Percentiles rank a stretch among this genome's conserved stretches.
Conservation (phyloP, 2,329 filamentous ascomycete genomes). For the Epicoccum sorghinum region DNA sequence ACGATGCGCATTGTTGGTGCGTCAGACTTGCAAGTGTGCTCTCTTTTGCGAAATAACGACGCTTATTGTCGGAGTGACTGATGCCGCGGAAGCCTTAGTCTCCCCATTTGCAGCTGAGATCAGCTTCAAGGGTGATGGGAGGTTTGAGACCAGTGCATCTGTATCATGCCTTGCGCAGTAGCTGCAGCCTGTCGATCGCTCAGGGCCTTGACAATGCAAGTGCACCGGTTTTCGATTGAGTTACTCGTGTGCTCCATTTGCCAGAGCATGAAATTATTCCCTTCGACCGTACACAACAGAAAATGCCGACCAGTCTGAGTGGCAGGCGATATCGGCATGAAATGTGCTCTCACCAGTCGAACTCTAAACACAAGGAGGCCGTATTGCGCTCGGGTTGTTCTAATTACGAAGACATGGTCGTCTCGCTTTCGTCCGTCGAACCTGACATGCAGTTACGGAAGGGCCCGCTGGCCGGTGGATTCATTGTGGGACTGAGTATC, state of each 20-base stretch:
- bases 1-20: slow-evolving; percentile 39
- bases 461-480: slow-evolving; percentile 26
- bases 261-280: slow-evolving; percentile 15
- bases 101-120: no score
- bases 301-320: slow-evolving; percentile 28
- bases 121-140: no score
- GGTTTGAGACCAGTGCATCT: no score
- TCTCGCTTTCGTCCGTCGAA: slow-evolving; percentile 21
- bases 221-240: no score
- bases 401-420: slow-evolving; percentile 33
- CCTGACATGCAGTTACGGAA: slow-evolving; percentile 33
- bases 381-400: slow-evolving; percentile 11
- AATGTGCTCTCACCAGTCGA: slow-evolving; percentile 28
- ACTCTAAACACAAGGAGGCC: slow-evolving; percentile 10
- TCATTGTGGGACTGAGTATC: no score
- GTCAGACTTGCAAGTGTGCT: slow-evolving; percentile 31
- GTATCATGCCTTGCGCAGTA: no score
- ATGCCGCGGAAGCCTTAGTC: slow-evolving; percentile 43
- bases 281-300: slow-evolving; percentile 23
- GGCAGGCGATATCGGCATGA: slow-evolving; percentile 21
- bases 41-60: slow-evolving; percentile 33
- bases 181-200: no score
- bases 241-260: no score
- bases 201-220: no score
- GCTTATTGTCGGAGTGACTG: slow-evolving; percentile 37